These are phyloP conservation scores for Cyberlindnera mrakii DNA, from an alignment of 805 yeast species.

Conservation along the genomic window DNA sequence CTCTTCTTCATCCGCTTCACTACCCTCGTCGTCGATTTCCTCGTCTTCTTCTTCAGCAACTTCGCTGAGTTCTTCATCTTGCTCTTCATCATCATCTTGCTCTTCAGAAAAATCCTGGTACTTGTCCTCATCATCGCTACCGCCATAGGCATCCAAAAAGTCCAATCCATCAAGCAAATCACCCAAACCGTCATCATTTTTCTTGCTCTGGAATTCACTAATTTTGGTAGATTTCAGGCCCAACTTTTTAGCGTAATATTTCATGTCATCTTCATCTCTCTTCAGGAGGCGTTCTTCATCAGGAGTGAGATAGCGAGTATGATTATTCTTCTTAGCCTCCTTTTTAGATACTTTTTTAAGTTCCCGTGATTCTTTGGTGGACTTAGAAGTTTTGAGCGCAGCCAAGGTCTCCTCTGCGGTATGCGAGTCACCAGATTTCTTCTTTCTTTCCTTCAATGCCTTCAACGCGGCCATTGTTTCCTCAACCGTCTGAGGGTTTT, in stretches of 20 bases:
- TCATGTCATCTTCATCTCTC: conserved; percentile 73
- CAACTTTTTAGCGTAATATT: conserved; percentile 74
- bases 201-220: conserved; percentile 38
- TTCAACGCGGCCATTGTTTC: conserved; percentile 38
- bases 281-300: conserved; percentile 43
- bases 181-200: conserved; percentile 72
- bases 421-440: conserved; percentile 12
- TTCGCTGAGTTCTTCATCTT: conserved; percentile 21
- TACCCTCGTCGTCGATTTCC: conserved; percentile 21
- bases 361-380: conserved; percentile 10
- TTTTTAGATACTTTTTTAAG: conserved; percentile 4
- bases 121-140: conserved; percentile 22
- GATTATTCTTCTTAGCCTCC: conserved; percentile 9
- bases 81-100: conserved; percentile 5
- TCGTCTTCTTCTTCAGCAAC: conserved; percentile 21
- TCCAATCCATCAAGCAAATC: conserved; percentile 72
- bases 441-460: conserved; percentile 22
- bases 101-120: neutral
- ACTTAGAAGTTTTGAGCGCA: conserved; percentile 20
- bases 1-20: conserved; percentile 22
- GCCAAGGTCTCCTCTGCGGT: conserved; percentile 32
- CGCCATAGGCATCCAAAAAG: conserved; percentile 32
- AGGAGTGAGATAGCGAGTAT: conserved; percentile 26
- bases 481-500: conserved; percentile 26
- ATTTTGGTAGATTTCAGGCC: conserved; percentile 58